Evolutionary conservation across 306 rosid species (phyloP).

Genomic region (Geum urbanum): DNA sequence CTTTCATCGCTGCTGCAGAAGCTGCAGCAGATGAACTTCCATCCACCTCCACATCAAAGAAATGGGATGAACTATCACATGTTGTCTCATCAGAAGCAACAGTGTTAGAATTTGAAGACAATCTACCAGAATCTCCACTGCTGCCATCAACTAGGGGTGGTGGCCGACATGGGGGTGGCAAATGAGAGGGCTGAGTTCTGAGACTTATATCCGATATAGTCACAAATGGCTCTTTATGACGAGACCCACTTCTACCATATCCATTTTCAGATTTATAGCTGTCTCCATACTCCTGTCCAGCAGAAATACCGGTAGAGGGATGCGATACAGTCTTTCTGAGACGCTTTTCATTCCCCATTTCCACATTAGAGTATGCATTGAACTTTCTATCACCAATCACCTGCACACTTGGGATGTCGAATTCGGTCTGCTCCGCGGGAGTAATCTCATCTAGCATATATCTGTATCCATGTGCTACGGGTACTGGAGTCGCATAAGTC

Average conservation of each 20-base stretch:
- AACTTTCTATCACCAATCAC: slow-evolving; percentile 51
- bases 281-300: slow-evolving; percentile 36
- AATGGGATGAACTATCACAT: slow-evolving; percentile 55
- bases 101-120: slow-evolving; percentile 31
- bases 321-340: slow-evolving; percentile 32
- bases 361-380: slow-evolving; percentile 43
- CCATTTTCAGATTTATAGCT: slow-evolving; percentile 36
- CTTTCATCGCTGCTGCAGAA: slow-evolving; percentile 67
- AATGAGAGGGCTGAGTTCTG: slow-evolving; percentile 63
- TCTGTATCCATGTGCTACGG: slow-evolving; percentile 48
- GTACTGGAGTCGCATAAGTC: slow-evolving; percentile 37
- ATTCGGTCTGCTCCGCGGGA: slow-evolving; percentile 29
- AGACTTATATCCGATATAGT: slow-evolving; percentile 74
- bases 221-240: slow-evolving; percentile 42
- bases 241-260: slow-evolving; percentile 37
- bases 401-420: slow-evolving; percentile 38
- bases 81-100: slow-evolving; percentile 44
- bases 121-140: slow-evolving; percentile 36
- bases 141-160: slow-evolving; percentile 59
- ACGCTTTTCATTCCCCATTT: slow-evolving; percentile 43
- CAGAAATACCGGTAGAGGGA: slow-evolving; percentile 29
- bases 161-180: slow-evolving; percentile 93
- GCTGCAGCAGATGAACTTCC: slow-evolving; percentile 69
- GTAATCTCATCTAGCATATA: slow-evolving; percentile 46
- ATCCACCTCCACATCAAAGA: slow-evolving; percentile 86